Percentiles rank a stretch among this genome's conserved stretches.
These are phyloP conservation scores for Melaleuca quinquenervia DNA, from an alignment of 345 rosid species.

Conservation along the genomic window DNA sequence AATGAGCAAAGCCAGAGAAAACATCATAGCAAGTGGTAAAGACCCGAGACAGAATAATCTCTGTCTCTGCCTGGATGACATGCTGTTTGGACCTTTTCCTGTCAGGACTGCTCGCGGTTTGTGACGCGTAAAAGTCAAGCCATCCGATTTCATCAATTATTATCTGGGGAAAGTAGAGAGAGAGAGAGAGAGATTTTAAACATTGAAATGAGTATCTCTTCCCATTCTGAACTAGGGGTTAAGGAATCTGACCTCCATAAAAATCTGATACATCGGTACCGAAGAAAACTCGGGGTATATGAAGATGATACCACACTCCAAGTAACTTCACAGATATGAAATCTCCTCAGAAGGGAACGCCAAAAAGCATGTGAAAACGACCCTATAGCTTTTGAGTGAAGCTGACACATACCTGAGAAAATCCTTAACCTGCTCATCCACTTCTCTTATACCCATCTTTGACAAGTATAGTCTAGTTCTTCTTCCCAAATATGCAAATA, in stretches of 20 bases:
- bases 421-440: slow-evolving; percentile 48
- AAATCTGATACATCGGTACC: slow-evolving; percentile 36
- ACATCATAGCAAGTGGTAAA: slow-evolving; percentile 62
- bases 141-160: slow-evolving; percentile 62
- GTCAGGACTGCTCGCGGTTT: slow-evolving; percentile 12
- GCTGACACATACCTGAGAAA: slow-evolving; percentile 34
- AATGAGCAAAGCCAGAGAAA: slow-evolving; percentile 65
- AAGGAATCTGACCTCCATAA: slow-evolving; percentile 41
- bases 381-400: background rate
- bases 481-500: slow-evolving; percentile 60
- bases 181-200: background rate
- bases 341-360: background rate
- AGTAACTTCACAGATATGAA: slow-evolving; percentile 23
- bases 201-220: background rate
- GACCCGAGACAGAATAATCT: slow-evolving; percentile 42
- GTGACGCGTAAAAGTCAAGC: slow-evolving; percentile 46
- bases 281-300: slow-evolving; percentile 44
- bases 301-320: slow-evolving; percentile 65
- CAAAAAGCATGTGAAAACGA: background rate
- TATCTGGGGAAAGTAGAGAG: slow-evolving; percentile 20
- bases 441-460: slow-evolving; percentile 40
- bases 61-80: slow-evolving; percentile 55
- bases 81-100: slow-evolving; percentile 41
- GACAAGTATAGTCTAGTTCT: slow-evolving; percentile 37
- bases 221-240: slow-evolving; percentile 3